These are phyloP conservation scores for Aspergillus asperescens DNA, from an alignment of 495 filamentous ascomycete species.

Conservation along the genomic window DNA sequence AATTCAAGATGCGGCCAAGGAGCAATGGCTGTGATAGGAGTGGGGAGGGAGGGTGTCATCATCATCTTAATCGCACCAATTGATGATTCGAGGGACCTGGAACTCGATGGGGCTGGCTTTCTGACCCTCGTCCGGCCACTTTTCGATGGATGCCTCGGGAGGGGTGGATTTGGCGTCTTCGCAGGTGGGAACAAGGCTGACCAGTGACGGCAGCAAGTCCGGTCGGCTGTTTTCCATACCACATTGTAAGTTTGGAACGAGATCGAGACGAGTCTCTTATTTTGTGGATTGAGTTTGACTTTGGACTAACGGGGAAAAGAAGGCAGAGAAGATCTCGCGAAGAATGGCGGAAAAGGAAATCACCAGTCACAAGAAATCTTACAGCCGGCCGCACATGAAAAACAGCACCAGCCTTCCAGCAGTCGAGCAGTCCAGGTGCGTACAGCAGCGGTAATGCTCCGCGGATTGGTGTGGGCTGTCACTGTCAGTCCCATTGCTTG, in stretches of 20 bases:
- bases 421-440: constrained; percentile 17
- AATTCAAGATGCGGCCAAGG: constrained; percentile 31
- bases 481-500: too few relatives aligned
- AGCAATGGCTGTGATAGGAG: constrained; percentile 14
- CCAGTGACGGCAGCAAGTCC: constrained; percentile 28
- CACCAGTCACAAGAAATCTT: background rate
- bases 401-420: too few relatives aligned
- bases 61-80: constrained; percentile 7
- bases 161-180: constrained; percentile 20
- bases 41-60: constrained; percentile 11
- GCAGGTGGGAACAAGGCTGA: constrained; percentile 34
- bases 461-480: too few relatives aligned
- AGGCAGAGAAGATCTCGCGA: background rate
- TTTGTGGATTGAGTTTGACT: constrained; percentile 2
- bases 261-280: constrained; percentile 13
- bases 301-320: background rate
- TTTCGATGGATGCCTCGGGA: constrained; percentile 18
- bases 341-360: constrained; percentile 4
- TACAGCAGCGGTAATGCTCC: too few relatives aligned
- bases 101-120: constrained; percentile 17
- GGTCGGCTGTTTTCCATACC: constrained; percentile 21
- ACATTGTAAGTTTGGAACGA: constrained; percentile 22
- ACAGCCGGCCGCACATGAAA: background rate
- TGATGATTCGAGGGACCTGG: constrained; percentile 13
- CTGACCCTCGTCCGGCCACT: background rate